phyloP scores from a whole-genome alignment of 164 flowering plant species.

The Kingdonia uniflora region DNA sequence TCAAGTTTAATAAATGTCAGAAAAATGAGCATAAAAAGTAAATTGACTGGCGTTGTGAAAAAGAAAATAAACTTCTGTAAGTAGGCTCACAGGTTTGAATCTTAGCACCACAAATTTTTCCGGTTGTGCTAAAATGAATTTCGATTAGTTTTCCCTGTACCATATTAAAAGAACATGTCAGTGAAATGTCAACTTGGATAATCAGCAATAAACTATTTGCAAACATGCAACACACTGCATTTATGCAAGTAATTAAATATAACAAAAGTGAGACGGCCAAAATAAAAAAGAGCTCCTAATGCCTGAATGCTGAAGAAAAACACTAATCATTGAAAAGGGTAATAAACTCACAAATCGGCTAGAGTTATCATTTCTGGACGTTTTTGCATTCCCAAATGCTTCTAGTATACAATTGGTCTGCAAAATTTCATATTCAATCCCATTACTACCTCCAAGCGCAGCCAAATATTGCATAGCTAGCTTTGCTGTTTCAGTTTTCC shows the following conservation, averaged over 20 bases:
- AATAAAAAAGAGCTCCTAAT: no score
- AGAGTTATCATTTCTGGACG: slow-evolving; percentile 79
- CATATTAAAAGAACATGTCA: not conserved
- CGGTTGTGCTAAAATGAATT: slow-evolving; percentile 56
- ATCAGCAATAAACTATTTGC: no score
- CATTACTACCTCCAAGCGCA: slow-evolving; percentile 58
- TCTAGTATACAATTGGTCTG: slow-evolving; percentile 62
- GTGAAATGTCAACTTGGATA: no score
- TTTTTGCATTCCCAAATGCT: slow-evolving; percentile 99
- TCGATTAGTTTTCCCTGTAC: slow-evolving; percentile 82
- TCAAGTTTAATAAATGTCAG: slow-evolving; percentile 2
- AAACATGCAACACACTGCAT: no score
- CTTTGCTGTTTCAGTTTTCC: slow-evolving; percentile 88
- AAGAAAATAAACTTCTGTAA: not conserved
- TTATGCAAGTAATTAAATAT: not conserved
- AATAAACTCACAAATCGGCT: slow-evolving; percentile 53
- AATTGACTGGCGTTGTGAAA: not conserved
- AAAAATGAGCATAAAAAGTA: not conserved
- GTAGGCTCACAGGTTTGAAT: slow-evolving; percentile 76
- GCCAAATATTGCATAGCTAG: slow-evolving; percentile 71
- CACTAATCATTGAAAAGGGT: not conserved
- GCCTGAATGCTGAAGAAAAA: no score
- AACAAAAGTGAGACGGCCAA: not conserved
- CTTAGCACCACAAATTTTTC: slow-evolving; percentile 75
- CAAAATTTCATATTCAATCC: slow-evolving; percentile 48